phyloP scores from a whole-genome alignment of 768 basidiomycete species.

The Pleurotus cornucopiae region DNA sequence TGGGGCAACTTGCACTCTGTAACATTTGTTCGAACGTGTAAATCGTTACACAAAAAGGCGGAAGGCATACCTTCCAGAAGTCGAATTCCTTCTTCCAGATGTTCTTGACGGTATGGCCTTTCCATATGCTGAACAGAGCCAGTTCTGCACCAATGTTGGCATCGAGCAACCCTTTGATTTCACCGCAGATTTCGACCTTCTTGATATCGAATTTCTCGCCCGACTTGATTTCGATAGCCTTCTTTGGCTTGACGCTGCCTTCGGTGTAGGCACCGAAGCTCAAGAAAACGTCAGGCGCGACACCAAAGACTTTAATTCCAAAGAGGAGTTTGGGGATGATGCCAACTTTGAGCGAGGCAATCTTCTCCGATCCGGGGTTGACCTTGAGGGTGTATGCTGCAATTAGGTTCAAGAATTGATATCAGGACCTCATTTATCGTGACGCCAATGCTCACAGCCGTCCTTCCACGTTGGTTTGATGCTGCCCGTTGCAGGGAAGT shows the following conservation, averaged over 20 bases:
- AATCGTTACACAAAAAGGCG: no score
- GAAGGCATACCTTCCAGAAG: conserved; percentile 1
- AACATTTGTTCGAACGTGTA: no score
- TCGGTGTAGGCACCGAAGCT: background rate
- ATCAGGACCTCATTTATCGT: no score
- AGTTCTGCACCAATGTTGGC: background rate
- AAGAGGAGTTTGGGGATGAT: conserved; percentile 4
- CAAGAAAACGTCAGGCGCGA: background rate
- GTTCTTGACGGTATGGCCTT: background rate
- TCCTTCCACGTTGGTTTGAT: background rate
- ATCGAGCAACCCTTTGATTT: background rate
- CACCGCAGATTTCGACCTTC: background rate
- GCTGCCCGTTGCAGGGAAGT: background rate
- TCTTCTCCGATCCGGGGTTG: background rate
- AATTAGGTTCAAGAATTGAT: background rate
- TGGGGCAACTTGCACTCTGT: no score
- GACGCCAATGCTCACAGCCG: background rate
- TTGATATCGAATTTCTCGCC: conserved; percentile 5
- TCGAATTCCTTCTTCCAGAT: conserved; percentile 6
- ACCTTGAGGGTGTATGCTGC: background rate
- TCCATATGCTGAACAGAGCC: background rate
- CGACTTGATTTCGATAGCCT: background rate
- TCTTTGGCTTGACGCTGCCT: background rate
- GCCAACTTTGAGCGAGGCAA: conserved; percentile 2
- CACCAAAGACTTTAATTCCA: background rate